A percentile compares a stretch with the other conserved stretches of the same genome.
Evolutionary conservation across 2,329 filamentous ascomycete genomes (phyloP).

Genomic region (Hypomyces rosellus): DNA sequence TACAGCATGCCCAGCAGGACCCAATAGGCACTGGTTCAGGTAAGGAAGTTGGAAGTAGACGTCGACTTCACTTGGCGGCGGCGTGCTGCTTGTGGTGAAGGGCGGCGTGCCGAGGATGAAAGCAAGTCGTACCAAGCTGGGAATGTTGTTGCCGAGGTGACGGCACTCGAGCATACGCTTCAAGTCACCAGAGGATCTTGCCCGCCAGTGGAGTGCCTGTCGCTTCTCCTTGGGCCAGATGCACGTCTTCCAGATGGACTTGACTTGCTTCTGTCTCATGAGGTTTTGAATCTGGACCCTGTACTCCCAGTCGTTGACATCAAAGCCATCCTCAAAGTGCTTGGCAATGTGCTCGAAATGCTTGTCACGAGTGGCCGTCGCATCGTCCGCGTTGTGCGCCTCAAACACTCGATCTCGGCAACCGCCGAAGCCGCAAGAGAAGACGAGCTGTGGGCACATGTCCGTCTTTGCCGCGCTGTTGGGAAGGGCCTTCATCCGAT

Average conservation of each 20-base stretch:
- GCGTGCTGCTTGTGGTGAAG: constrained; percentile 29
- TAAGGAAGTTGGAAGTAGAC: constrained; percentile 33
- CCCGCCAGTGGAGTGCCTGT: constrained; percentile 33
- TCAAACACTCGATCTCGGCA: constrained; percentile 40
- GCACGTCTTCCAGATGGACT: constrained; percentile 39
- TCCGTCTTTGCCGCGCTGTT: constrained; percentile 36
- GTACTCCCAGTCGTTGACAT: constrained; percentile 39
- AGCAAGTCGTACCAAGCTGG: constrained; percentile 36
- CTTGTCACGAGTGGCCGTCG: constrained; percentile 32
- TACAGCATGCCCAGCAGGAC: constrained; percentile 25
- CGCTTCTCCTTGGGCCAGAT: constrained; percentile 40
- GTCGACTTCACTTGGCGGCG: constrained; percentile 34
- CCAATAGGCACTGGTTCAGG: constrained; percentile 30
- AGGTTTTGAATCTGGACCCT: constrained; percentile 38
- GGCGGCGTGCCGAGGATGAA: constrained; percentile 38
- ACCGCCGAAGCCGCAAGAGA: constrained; percentile 36
- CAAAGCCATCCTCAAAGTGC: constrained; percentile 38
- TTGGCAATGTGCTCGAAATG: constrained; percentile 43
- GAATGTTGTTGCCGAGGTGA: constrained; percentile 35
- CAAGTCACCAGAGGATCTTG: constrained; percentile 36
- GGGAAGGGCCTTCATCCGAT: constrained; percentile 35
- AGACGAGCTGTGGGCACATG: constrained; percentile 38
- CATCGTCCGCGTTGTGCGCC: constrained; percentile 30
- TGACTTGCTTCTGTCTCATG: constrained; percentile 37
- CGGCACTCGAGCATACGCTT: constrained; percentile 40